Percentiles rank a stretch among this genome's conserved stretches.
Evolutionary conservation across 2,329 filamentous ascomycete genomes (phyloP).

Genomic region (Cytospora piceae): DNA sequence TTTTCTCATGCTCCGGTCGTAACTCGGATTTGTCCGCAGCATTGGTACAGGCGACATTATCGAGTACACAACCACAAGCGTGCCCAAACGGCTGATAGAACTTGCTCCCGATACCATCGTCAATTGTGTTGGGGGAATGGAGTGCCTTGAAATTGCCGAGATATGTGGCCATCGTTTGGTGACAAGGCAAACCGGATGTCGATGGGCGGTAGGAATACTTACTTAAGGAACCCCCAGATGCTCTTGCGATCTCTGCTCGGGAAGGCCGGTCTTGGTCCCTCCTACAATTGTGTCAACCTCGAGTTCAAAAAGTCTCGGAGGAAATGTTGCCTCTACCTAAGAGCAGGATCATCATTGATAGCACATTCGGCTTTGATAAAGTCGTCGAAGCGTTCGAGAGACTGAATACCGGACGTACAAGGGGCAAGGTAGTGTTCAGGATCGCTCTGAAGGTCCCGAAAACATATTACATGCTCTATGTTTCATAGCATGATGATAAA

Average conservation of each 20-base stretch:
- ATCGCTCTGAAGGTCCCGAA: no score
- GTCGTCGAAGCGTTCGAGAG: slow-evolving; percentile 12
- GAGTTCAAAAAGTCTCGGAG: slow-evolving; percentile 14
- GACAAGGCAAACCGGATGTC: slow-evolving; percentile 30
- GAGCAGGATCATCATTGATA: slow-evolving; percentile 15
- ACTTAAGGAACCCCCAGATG: slow-evolving; percentile 23
- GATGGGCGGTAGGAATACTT: slow-evolving; percentile 25
- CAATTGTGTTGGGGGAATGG: slow-evolving; percentile 31
- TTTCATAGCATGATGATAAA: no score
- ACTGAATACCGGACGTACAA: slow-evolving; percentile 8
- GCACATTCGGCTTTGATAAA: slow-evolving; percentile 12
- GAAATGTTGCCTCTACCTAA: slow-evolving; percentile 10
- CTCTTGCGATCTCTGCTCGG: slow-evolving; percentile 16
- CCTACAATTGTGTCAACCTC: slow-evolving; percentile 22
- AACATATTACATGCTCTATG: no score
- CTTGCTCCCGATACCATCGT: slow-evolving; percentile 29
- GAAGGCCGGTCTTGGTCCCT: slow-evolving; percentile 15
- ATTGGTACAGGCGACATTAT: slow-evolving; percentile 31
- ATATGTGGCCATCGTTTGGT: slow-evolving; percentile 33
- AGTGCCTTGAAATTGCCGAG: slow-evolving; percentile 29
- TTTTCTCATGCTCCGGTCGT: slow-evolving; percentile 32
- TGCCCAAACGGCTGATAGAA: background rate
- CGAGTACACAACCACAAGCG: slow-evolving; percentile 31
- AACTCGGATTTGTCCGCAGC: slow-evolving; percentile 31
- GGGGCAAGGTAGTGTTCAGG: no score